Base-by-base conservation (phyloP, 164 flowering plant species). In the Paratinospora sagittata region DNA sequence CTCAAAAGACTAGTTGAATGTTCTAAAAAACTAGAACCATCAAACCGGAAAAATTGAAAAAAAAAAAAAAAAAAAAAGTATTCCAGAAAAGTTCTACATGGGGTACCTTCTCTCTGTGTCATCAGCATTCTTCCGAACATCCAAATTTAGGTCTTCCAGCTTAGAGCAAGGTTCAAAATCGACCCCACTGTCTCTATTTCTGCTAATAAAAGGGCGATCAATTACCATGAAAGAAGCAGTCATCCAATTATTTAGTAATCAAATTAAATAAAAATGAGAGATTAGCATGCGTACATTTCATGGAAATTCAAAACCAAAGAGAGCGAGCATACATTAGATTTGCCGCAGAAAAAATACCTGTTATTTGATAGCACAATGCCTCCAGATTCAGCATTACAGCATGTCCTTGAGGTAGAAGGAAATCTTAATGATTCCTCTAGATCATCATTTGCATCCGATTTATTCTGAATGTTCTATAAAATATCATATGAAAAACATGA, bases 121-220 rank as follows among this genome's bases (percentile, higher is more conserved):
- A 34, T 67, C 81, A 24, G 83, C 75, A 76, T 78, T 81, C 79
- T 81, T 87, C 79, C 83, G 72, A 62, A 86, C 85, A 81, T 92
- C 93, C 90, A 92, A 83, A 81, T 94, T 89, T 72, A 91, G 83
- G 81, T 88, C 93, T 84, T 84, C 97, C 19, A 91, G 90, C 93
- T 88, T 91, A 71, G 93, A 87, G 84, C 93, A 91, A 73, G 91
- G 88, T 73, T 90, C 97, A 82, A 86, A 83, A 64, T 84, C 90
- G 79, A 72, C 74, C 65, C 75, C 86, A 75, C 52, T n/a, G 45
- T 85, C 81, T 81, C 84, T 81, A 75, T 74, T 76, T 80, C 83
- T 79, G 78, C 72, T 67, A 27, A 74, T 24, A 75, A 49, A 76
- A 73, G 75, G 45, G 36, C 60, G 26, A 72, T 33, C 64, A 73